Evolutionary conservation across 495 filamentous ascomycete genomes (phyloP), one percentile per base, ranked within the genome.

Genomic region (Tuber magnatum): DNA sequence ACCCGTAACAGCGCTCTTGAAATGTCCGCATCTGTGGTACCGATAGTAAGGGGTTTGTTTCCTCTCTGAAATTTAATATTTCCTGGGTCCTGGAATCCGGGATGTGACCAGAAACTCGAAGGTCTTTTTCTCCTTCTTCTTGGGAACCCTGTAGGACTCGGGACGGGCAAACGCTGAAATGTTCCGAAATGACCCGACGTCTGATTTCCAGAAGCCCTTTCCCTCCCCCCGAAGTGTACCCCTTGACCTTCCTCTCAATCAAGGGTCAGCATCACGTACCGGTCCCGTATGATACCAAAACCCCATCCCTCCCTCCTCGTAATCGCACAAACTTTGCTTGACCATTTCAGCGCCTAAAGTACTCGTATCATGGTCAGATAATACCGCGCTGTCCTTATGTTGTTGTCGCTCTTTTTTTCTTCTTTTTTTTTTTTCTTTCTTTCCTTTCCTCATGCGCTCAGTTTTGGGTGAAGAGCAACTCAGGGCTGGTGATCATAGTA

Each of bases 151-250:
- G 56, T 20, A 35, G 35, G 18, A 65, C 28, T 65, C 56, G 56
- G 56, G 56, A 35, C 28, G 32, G 4, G 56, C 28, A 32, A 65
- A 35, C 56, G 28, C 16, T 65, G 56, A 32, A 35, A 35, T 65
- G 14, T 20, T 65, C 56, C 56, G 56, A 65, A 65, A 65, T 28
- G 14, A 65, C 56, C 56, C 56, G 56, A 65, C 14, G 28, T 18
- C 56, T 65, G 28, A 35, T 65, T 65, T 65, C 56, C 56, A 65
- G 56, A 65, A 65, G 56, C 56, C 56, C 16, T 65, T 65, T 28
- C 14, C 56, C 16, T 28, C 51, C 28, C 28, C 32, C 56, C 12
- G 24, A 12, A 14, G 32, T 35, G 28, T 6, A 65, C 35, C 56
- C 56, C 28, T 65, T 65, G 56, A 65, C 56, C 28, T 35, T 65